Conservation (phyloP, 2,329 filamentous ascomycete genomes). For the Aureobasidium sp. region DNA sequence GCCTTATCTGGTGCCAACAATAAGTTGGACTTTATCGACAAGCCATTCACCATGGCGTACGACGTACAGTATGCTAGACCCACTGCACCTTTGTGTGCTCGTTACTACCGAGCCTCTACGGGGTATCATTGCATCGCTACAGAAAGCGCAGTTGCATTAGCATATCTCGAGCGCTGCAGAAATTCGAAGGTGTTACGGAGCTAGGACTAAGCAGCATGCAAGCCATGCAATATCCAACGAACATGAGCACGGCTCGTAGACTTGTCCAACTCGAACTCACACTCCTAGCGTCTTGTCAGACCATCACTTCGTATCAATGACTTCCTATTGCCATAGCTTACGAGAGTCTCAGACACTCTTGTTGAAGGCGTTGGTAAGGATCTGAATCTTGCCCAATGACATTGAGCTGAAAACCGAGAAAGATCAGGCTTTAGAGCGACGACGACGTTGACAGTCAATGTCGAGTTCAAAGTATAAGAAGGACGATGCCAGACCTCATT, state of each 20-base stretch:
- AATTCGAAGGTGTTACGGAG: not conserved
- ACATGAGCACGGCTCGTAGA: not conserved
- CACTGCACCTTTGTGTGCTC: not conserved
- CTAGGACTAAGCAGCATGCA: not conserved
- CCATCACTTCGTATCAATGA: not conserved
- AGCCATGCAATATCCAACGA: not conserved
- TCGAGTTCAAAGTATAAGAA: not conserved
- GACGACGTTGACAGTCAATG: not conserved
- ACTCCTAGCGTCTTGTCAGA: not conserved
- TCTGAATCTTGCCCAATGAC: not conserved
- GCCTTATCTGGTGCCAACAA: not conserved
- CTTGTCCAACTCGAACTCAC: not conserved
- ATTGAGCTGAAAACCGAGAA: not conserved
- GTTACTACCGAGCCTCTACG: not conserved
- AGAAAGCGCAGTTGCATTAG: not conserved
- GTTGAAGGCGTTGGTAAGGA: not conserved
- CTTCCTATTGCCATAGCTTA: not conserved
- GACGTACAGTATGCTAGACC: not conserved
- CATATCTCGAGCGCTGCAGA: not conserved
- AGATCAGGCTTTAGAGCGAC: not conserved
- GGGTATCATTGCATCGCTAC: not conserved
- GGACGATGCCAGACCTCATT: not conserved
- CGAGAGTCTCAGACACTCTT: not conserved
- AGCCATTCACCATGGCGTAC: not conserved
- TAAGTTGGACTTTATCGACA: not conserved